phyloP scores from a whole-genome alignment of 2,329 filamentous ascomycete species.

The Sphaceloma murrayae region DNA sequence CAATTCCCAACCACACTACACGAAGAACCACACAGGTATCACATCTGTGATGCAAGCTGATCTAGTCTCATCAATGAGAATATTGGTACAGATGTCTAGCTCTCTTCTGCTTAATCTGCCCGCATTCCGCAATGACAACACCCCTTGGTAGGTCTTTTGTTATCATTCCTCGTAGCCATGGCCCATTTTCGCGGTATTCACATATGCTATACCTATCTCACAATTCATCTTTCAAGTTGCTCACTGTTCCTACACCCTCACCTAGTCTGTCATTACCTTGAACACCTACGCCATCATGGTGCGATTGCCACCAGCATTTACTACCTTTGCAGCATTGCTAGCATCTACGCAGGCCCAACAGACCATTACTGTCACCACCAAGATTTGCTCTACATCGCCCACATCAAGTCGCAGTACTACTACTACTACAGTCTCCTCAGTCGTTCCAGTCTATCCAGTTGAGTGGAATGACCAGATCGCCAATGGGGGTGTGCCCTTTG shows the following conservation, averaged over 20 bases:
- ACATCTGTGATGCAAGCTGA: too few species aligned
- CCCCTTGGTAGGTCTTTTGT: conserved; percentile 14
- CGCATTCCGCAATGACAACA: conserved; percentile 9
- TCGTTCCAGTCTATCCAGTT: conserved; percentile 24
- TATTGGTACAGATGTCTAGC: too few species aligned
- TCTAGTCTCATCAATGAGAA: too few species aligned
- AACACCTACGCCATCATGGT: conserved; percentile 8
- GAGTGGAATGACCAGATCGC: conserved; percentile 24
- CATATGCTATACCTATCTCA: conserved; percentile 1
- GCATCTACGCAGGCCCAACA: conserved; percentile 14
- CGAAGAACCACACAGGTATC: too few species aligned
- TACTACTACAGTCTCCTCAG: conserved; percentile 24
- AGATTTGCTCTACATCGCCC: conserved; percentile 16
- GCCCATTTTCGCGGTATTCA: not conserved
- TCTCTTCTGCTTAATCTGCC: conserved; percentile 1
- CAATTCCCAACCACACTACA: too few species aligned
- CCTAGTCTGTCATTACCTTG: conserved; percentile 13
- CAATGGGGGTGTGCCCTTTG: conserved; percentile 28
- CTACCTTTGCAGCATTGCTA: conserved; percentile 11
- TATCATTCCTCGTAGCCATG: conserved; percentile 12
- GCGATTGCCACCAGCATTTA: conserved; percentile 3
- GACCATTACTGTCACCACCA: conserved; percentile 18
- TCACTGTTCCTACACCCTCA: not conserved
- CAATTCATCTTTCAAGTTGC: too few species aligned
- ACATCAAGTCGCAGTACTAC: conserved; percentile 14